These are phyloP conservation scores for Glomus cerebriforme DNA, from an alignment of 192 early-diverging fungal genomes.

Conservation along the genomic window DNA sequence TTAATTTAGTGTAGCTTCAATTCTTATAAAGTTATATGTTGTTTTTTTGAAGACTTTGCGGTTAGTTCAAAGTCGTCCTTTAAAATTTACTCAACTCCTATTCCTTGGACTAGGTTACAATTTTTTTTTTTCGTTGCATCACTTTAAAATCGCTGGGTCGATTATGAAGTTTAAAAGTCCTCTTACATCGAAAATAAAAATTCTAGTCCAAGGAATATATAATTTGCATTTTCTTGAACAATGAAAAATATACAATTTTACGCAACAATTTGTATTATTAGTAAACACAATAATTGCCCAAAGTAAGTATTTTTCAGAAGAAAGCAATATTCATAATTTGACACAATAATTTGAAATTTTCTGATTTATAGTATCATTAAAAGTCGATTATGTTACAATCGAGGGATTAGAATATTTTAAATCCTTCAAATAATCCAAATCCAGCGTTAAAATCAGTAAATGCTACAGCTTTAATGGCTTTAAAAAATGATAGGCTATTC, in stretches of 20 bases:
- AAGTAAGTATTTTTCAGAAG: not conserved
- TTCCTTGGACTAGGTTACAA: not conserved
- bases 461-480: not conserved
- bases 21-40: too few species aligned
- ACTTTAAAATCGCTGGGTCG: too few species aligned
- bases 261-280: not conserved
- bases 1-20: not conserved
- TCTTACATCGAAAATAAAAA: too few species aligned
- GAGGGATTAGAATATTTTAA: not conserved
- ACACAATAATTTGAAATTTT: too few species aligned
- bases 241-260: not conserved
- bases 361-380: not conserved
- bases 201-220: too few species aligned
- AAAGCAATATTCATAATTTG: too few species aligned
- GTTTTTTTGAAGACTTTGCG: not conserved
- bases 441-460: conserved; percentile 1
- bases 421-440: not conserved
- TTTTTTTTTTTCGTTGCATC: not conserved
- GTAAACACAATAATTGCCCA: not conserved
- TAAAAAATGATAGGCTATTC: not conserved
- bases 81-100: not conserved
- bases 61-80: too few species aligned
- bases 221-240: too few species aligned
- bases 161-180: too few species aligned
- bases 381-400: not conserved